A percentile compares a stretch with the other conserved stretches of the same genome.
phyloP scores from a whole-genome alignment of 805 yeast species.

The Ogataea methanolica region DNA sequence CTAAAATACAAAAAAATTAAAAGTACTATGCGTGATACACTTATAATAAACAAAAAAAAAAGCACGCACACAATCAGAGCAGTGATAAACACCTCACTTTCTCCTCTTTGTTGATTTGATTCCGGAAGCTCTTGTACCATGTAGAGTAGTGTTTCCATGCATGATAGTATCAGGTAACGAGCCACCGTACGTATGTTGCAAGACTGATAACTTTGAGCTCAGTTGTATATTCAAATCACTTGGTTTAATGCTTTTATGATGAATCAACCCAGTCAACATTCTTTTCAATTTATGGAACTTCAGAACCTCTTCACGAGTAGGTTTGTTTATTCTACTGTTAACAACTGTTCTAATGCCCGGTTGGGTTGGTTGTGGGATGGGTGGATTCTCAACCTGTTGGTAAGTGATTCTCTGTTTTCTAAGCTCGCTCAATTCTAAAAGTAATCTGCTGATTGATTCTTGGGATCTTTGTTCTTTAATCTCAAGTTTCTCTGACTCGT shows the following conservation, averaged over 20 bases:
- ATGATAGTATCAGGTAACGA: conserved; percentile 59
- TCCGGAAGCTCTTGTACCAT: conserved; percentile 12
- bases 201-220: conserved; percentile 52
- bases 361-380: conserved; percentile 4
- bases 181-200: conserved; percentile 72
- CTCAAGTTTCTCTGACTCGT: conserved; percentile 21
- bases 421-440: conserved; percentile 45
- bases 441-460: conserved; percentile 37
- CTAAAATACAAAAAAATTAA: not conserved
- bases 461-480: conserved; percentile 22
- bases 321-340: conserved; percentile 28
- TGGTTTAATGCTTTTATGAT: conserved; percentile 27
- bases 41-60: not conserved
- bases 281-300: conserved; percentile 41
- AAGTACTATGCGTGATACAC: not conserved
- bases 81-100: not conserved
- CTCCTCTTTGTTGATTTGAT: conserved; percentile 14
- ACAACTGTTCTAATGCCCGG: conserved; percentile 5
- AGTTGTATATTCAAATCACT: conserved; percentile 32
- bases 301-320: conserved; percentile 37
- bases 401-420: conserved; percentile 31
- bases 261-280: conserved; percentile 37
- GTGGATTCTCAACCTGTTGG: conserved; percentile 28
- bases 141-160: conserved; percentile 6
- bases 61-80: not conserved